These are phyloP conservation scores for Alliaria petiolata DNA, from an alignment of 345 rosid species.

Conservation along the genomic window DNA sequence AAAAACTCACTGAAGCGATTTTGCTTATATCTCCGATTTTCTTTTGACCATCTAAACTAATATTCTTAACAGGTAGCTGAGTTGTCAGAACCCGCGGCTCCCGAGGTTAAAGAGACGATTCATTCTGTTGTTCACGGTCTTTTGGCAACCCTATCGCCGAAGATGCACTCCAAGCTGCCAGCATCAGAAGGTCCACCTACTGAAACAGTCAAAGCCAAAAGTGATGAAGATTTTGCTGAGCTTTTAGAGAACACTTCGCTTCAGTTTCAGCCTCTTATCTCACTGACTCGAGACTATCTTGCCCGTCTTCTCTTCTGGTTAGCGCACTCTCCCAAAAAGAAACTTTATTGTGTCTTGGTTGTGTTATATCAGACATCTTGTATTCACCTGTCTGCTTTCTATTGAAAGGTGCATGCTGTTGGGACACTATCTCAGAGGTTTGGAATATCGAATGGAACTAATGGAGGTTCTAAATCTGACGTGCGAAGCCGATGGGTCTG, in stretches of 20 bases:
- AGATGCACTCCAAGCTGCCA: constrained; percentile 79
- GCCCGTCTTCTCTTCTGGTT: constrained; percentile 97
- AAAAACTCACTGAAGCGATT: background rate
- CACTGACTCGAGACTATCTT: constrained; percentile 80
- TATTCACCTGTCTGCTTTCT: background rate
- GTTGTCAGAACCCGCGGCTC: constrained; percentile 82
- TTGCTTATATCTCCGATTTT: background rate
- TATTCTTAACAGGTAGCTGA: constrained; percentile 70
- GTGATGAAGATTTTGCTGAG: constrained; percentile 67
- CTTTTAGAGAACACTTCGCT: constrained; percentile 80
- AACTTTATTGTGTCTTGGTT: background rate
- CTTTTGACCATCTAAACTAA: background rate
- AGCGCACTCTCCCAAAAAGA: background rate
- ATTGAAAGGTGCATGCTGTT: constrained; percentile 77
- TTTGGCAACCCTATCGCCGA: constrained; percentile 87
- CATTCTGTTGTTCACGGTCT: constrained; percentile 89
- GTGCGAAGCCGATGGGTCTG: constrained; percentile 39
- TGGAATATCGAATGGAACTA: constrained; percentile 83
- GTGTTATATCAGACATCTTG: background rate
- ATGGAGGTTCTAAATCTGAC: constrained; percentile 64
- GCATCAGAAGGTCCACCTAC: constrained; percentile 50
- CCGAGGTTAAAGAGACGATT: constrained; percentile 71
- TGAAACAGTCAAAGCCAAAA: constrained; percentile 41
- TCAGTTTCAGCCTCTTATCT: constrained; percentile 78
- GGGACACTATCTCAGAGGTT: constrained; percentile 91